phyloP scores from a whole-genome alignment of 106 monocot species.

The Dioscorea alata region DNA sequence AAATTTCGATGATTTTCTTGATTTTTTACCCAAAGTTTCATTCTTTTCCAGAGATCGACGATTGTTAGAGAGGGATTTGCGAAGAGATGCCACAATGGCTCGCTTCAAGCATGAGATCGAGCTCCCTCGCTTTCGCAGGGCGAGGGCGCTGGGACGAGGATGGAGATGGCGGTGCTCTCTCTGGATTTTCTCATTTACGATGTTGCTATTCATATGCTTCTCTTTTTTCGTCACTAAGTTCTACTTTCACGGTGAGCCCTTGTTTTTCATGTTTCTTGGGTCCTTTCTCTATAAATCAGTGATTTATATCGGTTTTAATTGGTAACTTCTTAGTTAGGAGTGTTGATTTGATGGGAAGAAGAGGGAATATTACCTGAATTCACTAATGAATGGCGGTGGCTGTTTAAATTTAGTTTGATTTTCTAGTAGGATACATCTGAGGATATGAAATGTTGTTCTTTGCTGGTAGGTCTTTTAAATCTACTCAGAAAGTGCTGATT shows the following conservation, averaged over 20 bases:
- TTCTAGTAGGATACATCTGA: neutral
- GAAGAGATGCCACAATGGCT: too few species aligned
- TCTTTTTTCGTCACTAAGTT: conserved; percentile 16
- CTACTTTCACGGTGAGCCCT: conserved; percentile 18
- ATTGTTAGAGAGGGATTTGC: too few species aligned
- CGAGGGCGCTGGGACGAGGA: too few species aligned
- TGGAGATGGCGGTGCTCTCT: conserved; percentile 12
- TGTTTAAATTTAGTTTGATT: neutral
- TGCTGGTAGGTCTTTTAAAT: too few species aligned
- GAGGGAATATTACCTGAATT: neutral
- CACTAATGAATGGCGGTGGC: neutral
- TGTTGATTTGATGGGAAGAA: neutral
- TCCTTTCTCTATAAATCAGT: neutral
- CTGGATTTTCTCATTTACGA: conserved; percentile 10
- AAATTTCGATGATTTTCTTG: too few species aligned
- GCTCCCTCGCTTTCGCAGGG: too few species aligned
- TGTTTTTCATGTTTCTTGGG: too few species aligned
- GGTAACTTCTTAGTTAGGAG: neutral
- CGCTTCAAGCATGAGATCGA: too few species aligned
- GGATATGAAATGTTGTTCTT: neutral
- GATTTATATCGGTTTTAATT: neutral
- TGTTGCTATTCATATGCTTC: conserved; percentile 22
- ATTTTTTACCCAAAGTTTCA: too few species aligned
- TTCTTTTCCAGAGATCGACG: too few species aligned
- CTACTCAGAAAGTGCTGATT: too few species aligned